These are phyloP conservation scores for Colletotrichum agaves DNA, from an alignment of 2,329 filamentous ascomycete genomes.

Conservation along the genomic window DNA sequence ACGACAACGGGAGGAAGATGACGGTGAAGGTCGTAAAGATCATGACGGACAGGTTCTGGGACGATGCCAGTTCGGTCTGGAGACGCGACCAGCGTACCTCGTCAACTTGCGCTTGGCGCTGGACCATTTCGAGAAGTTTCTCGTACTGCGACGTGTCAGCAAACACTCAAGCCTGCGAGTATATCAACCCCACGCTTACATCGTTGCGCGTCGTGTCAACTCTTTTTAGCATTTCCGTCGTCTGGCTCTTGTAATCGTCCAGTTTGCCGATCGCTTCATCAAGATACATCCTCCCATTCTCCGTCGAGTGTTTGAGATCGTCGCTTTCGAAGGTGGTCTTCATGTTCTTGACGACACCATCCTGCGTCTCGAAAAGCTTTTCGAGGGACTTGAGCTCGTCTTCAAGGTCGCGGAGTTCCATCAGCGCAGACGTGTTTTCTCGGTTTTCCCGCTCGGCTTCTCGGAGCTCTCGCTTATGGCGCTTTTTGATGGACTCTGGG, in stretches of 20 bases:
- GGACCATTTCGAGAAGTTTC: conserved; percentile 73
- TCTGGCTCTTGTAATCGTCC: conserved; percentile 64
- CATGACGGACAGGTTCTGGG: conserved; percentile 72
- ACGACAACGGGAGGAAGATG: conserved; percentile 71
- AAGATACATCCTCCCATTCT: conserved; percentile 53
- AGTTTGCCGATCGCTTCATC: conserved; percentile 63
- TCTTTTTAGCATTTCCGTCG: conserved; percentile 67
- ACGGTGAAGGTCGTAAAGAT: conserved; percentile 73
- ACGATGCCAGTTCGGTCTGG: conserved; percentile 70
- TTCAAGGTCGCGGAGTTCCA: conserved; percentile 72
- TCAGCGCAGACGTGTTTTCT: conserved; percentile 69
- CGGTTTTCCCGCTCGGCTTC: conserved; percentile 67
- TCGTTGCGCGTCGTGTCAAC: conserved; percentile 68
- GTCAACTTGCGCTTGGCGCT: conserved; percentile 74
- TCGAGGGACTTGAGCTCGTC: conserved; percentile 69
- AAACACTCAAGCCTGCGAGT: rapidly evolving
- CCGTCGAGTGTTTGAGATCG: background rate
- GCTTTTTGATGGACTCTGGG: conserved; percentile 55
- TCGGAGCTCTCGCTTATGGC: conserved; percentile 49
- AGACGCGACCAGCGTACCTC: conserved; percentile 71
- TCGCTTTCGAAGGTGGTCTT: conserved; percentile 10
- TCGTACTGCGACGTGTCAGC: conserved; percentile 54
- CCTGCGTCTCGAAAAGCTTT: conserved; percentile 68
- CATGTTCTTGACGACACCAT: conserved; percentile 54
- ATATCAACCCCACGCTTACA: background rate